Conservation (phyloP, 2,329 filamentous ascomycete genomes). For the Teratosphaeria gauchensis region DNA sequence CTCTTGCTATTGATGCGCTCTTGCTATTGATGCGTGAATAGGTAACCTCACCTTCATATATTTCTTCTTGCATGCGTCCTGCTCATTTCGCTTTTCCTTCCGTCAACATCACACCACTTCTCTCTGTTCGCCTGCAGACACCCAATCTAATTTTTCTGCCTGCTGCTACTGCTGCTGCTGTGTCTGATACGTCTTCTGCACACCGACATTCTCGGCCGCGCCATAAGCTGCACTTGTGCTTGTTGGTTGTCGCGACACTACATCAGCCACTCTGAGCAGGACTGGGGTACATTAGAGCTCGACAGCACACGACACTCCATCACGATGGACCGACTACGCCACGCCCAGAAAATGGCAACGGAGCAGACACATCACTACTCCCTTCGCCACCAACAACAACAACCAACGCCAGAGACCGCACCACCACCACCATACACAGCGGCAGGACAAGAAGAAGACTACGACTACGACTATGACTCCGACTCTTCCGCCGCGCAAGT, state of each 20-base stretch:
- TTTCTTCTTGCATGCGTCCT: background rate
- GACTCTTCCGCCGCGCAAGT: constrained; percentile 2
- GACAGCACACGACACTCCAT: background rate
- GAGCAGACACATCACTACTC: constrained; percentile 1
- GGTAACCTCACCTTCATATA: background rate
- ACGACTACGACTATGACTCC: constrained; percentile 4
- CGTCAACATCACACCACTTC: background rate
- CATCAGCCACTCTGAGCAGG: background rate
- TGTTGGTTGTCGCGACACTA: background rate
- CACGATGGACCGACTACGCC: constrained; percentile 3
- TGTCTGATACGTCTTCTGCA: background rate
- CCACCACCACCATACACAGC: constrained; percentile 7
- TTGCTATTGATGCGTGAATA: constrained; percentile 1
- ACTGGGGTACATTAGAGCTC: background rate
- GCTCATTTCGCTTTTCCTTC: background rate
- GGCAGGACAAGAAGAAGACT: background rate
- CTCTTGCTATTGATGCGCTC: constrained; percentile 1
- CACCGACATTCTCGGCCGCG: background rate
- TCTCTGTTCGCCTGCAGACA: background rate
- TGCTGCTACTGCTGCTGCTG: background rate
- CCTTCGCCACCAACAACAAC: constrained; percentile 1
- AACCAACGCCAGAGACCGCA: background rate
- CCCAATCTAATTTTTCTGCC: background rate
- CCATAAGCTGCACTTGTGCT: background rate
- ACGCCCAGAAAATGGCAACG: constrained; percentile 2